Evolutionary conservation across 129 eudicot genomes (phyloP).

Genomic region (Flaveria brownii): DNA sequence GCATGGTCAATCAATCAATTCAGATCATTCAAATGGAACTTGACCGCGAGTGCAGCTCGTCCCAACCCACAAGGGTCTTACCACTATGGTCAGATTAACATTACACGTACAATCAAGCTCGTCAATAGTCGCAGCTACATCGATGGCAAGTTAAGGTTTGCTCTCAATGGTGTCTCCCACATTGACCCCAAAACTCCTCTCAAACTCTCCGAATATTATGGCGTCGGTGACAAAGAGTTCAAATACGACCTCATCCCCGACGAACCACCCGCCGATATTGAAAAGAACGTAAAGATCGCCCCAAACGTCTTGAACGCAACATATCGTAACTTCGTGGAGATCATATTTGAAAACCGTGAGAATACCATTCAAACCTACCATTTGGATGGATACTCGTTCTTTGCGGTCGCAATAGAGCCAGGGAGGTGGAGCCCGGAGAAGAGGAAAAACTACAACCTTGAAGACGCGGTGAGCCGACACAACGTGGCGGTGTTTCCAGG

Average conservation of each 20-base stretch:
- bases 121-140: conserved; percentile 44
- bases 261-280: conserved; percentile 46
- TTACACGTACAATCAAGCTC: conserved; percentile 86
- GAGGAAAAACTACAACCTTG: conserved; percentile 73
- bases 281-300: conserved; percentile 36
- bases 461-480: conserved; percentile 85
- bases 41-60: conserved; percentile 96
- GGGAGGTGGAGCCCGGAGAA: conserved; percentile 85
- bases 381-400: conserved; percentile 76
- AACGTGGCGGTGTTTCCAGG: conserved; percentile 79
- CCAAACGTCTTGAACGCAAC: conserved; percentile 74
- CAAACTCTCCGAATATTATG: conserved; percentile 72
- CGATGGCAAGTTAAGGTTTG: conserved; percentile 74
- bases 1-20: conserved; percentile 90
- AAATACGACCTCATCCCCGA: conserved; percentile 52
- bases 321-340: conserved; percentile 71
- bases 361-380: conserved; percentile 68
- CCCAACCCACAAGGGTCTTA: conserved; percentile 97
- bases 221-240: conserved; percentile 51
- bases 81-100: conserved; percentile 86
- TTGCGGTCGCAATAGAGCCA: conserved; percentile 76
- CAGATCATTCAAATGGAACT: conserved; percentile 85
- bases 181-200: conserved; percentile 58
- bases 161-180: conserved; percentile 78
- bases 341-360: conserved; percentile 79